Conservation (phyloP, 352 stramenopile genomes). For the Globisporangium iwayamae region DNA sequence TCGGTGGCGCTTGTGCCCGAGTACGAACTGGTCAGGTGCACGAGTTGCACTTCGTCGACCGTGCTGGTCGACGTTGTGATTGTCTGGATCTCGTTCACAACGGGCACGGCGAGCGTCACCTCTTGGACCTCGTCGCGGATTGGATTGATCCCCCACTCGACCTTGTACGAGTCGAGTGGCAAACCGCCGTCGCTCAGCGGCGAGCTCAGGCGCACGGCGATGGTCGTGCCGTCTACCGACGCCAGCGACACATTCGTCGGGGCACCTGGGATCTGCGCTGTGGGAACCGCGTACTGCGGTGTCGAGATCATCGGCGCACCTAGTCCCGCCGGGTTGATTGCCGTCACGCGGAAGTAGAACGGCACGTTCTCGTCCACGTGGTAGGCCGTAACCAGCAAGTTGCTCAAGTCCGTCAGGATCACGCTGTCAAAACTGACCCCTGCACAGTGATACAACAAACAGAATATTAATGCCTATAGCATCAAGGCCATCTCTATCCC, state of each 20-base stretch:
- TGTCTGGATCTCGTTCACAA: constrained; percentile 68
- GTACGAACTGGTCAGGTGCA: constrained; percentile 84
- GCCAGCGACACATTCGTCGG: constrained; percentile 73
- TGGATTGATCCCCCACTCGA: constrained; percentile 85
- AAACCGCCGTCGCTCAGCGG: constrained; percentile 85
- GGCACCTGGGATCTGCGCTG: constrained; percentile 65
- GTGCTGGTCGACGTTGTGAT: constrained; percentile 71
- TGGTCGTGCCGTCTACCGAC: constrained; percentile 85
- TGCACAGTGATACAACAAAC: constrained; percentile 7
- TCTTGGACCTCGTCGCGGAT: constrained; percentile 85
- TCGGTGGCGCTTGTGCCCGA: constrained; percentile 51
- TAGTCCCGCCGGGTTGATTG: constrained; percentile 86
- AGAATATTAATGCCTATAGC: too few species aligned
- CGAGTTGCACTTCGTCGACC: constrained; percentile 86
- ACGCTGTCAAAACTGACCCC: constrained; percentile 83
- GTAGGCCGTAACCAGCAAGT: constrained; percentile 76
- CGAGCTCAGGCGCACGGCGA: constrained; percentile 74
- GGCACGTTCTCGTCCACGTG: constrained; percentile 92
- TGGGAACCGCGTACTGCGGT: constrained; percentile 83
- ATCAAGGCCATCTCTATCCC: too few species aligned
- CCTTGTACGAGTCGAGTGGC: constrained; percentile 84
- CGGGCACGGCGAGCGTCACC: constrained; percentile 49
- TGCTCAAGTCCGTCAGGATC: constrained; percentile 85
- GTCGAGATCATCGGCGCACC: constrained; percentile 67
- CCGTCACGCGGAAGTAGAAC: constrained; percentile 94